These are phyloP conservation scores for Irpex rosettiformis DNA, from an alignment of 1,284 basidiomycete species.

Conservation along the genomic window DNA sequence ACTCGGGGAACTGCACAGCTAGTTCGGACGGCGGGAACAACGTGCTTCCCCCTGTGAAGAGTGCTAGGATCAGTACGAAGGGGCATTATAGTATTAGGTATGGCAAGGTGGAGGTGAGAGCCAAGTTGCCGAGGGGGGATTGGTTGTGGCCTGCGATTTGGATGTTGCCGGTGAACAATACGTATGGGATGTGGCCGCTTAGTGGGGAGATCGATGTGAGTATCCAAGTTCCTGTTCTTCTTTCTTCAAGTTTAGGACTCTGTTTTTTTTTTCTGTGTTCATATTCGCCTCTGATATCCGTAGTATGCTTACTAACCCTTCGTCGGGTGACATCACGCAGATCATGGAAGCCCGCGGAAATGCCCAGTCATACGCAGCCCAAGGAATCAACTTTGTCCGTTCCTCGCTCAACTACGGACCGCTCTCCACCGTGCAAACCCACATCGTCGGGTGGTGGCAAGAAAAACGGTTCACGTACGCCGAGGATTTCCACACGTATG, in stretches of 20 bases:
- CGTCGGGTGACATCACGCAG: conserved; percentile 25
- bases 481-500: conserved; percentile 68
- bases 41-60: conserved; percentile 75
- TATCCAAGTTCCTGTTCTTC: conserved; percentile 6
- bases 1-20: conserved; percentile 34
- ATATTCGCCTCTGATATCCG: too few relatives aligned
- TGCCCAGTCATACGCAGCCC: conserved; percentile 53
- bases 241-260: too few relatives aligned
- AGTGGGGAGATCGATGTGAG: conserved; percentile 71
- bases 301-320: too few relatives aligned
- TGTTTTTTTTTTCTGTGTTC: too few relatives aligned
- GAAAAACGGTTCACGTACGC: conserved; percentile 63
- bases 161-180: conserved; percentile 71
- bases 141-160: conserved; percentile 87
- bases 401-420: conserved; percentile 79
- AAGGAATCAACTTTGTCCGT: conserved; percentile 70
- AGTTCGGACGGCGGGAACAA: conserved; percentile 35
- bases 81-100: conserved; percentile 58
- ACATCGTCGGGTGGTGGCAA: conserved; percentile 68
- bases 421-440: conserved; percentile 46
- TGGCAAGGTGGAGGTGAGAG: conserved; percentile 69
- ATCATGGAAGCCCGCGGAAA: conserved; percentile 76
- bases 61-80: conserved; percentile 69
- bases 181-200: conserved; percentile 75
- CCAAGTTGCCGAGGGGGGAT: conserved; percentile 41